Percentiles rank a stretch among this genome's conserved stretches.
Conservation (phyloP, 257 asterid genomes). For the Solanum lycopersicoides region DNA sequence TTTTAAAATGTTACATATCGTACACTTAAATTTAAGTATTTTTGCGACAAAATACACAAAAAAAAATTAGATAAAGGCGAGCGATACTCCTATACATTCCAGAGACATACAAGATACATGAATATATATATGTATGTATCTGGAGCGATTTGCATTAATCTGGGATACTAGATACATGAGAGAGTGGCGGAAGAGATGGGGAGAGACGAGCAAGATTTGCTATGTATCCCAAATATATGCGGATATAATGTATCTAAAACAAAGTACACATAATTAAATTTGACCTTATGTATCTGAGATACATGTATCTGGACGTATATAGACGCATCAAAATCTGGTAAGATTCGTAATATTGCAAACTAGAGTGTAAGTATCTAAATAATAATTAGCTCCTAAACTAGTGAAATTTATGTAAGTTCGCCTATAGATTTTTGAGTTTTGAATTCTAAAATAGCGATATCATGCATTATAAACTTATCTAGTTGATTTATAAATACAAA, state of each 20-base stretch:
- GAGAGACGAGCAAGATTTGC: not conserved
- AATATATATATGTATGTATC: too few species aligned
- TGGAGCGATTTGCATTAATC: not conserved
- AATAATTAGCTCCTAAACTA: not conserved
- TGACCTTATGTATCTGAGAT: not conserved
- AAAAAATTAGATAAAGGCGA: not conserved
- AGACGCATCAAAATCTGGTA: not conserved
- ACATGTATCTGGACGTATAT: not conserved
- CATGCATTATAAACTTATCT: rapidly evolving
- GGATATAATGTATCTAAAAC: not conserved
- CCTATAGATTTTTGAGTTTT: not conserved
- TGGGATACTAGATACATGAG: not conserved
- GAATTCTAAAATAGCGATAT: too few species aligned
- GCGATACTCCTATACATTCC: not conserved
- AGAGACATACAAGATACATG: not conserved
- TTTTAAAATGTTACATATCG: too few species aligned
- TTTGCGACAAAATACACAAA: too few species aligned
- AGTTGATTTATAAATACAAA: not conserved
- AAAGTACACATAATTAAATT: too few species aligned
- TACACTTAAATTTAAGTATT: too few species aligned
- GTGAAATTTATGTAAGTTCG: not conserved
- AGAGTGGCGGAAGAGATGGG: not conserved
- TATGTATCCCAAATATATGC: not conserved
- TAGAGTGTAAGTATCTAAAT: not conserved
- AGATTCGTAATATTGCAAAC: not conserved